phyloP scores from a whole-genome alignment of 2,329 filamentous ascomycete genomes.

The Didymosphaeria variabile region DNA sequence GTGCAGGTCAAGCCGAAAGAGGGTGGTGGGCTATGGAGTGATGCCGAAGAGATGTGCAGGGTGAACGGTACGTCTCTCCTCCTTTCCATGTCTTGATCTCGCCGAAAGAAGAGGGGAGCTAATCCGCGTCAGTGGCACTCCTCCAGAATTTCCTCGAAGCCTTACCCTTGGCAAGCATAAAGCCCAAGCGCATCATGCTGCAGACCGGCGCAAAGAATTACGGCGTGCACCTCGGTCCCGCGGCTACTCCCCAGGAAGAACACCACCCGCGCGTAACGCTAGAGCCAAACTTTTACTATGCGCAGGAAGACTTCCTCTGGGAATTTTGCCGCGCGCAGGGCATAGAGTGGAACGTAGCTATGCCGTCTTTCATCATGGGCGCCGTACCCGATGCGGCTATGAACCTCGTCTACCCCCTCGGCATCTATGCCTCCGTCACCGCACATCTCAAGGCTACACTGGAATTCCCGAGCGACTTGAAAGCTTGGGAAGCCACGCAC shows the following conservation, averaged over 20 bases:
- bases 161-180: constrained; percentile 53
- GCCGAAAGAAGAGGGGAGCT: not conserved
- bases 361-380: constrained; percentile 60
- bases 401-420: constrained; percentile 60
- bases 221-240: constrained; percentile 59
- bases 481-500: constrained; percentile 55
- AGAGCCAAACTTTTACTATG: constrained; percentile 65
- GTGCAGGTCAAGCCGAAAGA: constrained; percentile 60
- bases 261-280: constrained; percentile 54
- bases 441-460: constrained; percentile 54
- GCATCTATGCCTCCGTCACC: constrained; percentile 60
- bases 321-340: constrained; percentile 52
- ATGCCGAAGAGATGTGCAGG: constrained; percentile 60
- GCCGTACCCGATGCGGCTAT: constrained; percentile 60
- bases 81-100: not conserved
- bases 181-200: constrained; percentile 58
- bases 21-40: constrained; percentile 57
- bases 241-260: constrained; percentile 56
- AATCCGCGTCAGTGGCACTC: constrained; percentile 40
- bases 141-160: constrained; percentile 60
- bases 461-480: constrained; percentile 55
- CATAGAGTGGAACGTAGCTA: constrained; percentile 58
- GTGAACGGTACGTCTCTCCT: constrained; percentile 51
- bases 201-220: constrained; percentile 65
- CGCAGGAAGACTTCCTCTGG: constrained; percentile 61